phyloP scores from a whole-genome alignment of 345 rosid species.

The Sisymbrium irio region DNA sequence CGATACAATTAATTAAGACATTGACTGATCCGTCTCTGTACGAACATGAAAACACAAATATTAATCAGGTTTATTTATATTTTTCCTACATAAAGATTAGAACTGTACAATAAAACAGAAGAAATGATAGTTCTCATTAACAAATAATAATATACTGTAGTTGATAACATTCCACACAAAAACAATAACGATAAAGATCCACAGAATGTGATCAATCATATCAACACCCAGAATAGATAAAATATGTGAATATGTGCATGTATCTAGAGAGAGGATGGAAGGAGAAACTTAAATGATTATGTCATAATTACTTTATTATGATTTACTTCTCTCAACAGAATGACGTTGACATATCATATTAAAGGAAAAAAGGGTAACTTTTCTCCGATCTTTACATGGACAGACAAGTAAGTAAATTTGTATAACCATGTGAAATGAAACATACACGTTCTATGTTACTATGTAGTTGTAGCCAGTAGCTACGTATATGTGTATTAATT shows the following conservation, averaged over 20 bases:
- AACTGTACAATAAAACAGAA: background rate
- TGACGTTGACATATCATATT: slow-evolving; percentile 36
- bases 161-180: background rate
- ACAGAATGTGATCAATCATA: slow-evolving; percentile 29
- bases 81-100: background rate
- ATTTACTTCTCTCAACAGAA: slow-evolving; percentile 34
- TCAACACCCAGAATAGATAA: slow-evolving; percentile 31
- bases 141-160: background rate
- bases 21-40: slow-evolving; percentile 23
- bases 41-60: background rate
- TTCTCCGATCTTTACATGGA: slow-evolving; percentile 27
- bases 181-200: background rate
- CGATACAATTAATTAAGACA: slow-evolving; percentile 16
- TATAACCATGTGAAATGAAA: slow-evolving; percentile 21
- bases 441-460: background rate
- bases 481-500: background rate
- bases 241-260: background rate
- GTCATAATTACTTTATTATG: slow-evolving; percentile 37
- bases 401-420: slow-evolving; percentile 25
- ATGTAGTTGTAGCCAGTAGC: background rate
- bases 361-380: slow-evolving; percentile 21
- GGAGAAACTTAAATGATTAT: slow-evolving; percentile 41
- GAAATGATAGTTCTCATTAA: background rate
- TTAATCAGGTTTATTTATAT: background rate
- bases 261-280: slow-evolving; percentile 27